A percentile compares a stretch with the other conserved stretches of the same genome.
phyloP scores from a whole-genome alignment of 257 asterid species.

The Euphrasia confusa region DNA sequence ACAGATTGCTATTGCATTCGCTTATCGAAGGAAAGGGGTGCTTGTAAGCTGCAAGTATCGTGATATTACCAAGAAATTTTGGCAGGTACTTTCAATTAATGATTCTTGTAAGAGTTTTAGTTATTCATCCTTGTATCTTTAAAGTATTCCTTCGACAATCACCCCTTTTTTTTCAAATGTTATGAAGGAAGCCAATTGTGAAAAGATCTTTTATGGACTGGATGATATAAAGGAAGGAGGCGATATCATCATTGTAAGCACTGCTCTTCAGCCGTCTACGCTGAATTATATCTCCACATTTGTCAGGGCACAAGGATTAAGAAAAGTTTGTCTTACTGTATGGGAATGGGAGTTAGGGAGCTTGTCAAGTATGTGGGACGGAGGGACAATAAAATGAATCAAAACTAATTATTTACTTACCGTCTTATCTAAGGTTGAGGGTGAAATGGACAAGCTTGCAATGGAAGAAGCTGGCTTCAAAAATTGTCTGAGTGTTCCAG shows the following conservation, averaged over 20 bases:
- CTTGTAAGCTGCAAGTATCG: constrained; percentile 94
- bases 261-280: constrained; percentile 24
- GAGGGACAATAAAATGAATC: constrained; percentile 10
- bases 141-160: background rate
- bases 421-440: constrained; percentile 67
- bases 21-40: constrained; percentile 62
- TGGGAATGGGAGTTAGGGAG: too few species aligned
- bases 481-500: constrained; percentile 94
- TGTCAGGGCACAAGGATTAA: too few species aligned
- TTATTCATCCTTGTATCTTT: background rate
- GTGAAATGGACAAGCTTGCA: constrained; percentile 98
- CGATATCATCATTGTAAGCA: constrained; percentile 78
- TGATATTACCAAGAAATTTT: constrained; percentile 55
- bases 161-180: background rate
- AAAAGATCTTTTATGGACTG: constrained; percentile 81
- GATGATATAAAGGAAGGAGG: constrained; percentile 81
- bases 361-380: too few species aligned
- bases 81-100: constrained; percentile 54
- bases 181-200: constrained; percentile 72
- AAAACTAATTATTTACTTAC: constrained; percentile 20
- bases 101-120: constrained; percentile 15
- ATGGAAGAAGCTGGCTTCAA: constrained; percentile 97
- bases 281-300: constrained; percentile 12
- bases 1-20: constrained; percentile 80
- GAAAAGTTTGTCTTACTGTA: too few species aligned